Conservation (phyloP, 2,329 filamentous ascomycete genomes). For the Colletotrichum sidae region DNA sequence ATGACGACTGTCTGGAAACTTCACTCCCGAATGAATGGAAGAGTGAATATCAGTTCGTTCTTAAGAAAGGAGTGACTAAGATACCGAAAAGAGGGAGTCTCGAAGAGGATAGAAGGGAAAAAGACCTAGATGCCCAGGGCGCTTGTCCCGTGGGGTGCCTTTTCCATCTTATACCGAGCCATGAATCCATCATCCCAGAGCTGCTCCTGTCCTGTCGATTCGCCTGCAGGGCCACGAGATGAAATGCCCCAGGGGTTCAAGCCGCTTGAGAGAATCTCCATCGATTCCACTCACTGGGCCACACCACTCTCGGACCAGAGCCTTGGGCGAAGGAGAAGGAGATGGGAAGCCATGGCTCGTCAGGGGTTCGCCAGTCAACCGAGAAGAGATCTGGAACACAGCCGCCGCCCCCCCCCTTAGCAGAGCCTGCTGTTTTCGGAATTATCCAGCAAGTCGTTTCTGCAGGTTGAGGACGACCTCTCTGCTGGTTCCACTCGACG, state of each 20-base stretch:
- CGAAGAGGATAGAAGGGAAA: conserved; percentile 6
- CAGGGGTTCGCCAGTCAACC: background rate
- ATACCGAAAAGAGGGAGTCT: conserved; percentile 15
- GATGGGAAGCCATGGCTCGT: conserved; percentile 3
- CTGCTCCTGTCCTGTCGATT: conserved; percentile 26
- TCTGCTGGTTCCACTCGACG: too few relatives aligned
- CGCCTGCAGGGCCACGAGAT: conserved; percentile 14
- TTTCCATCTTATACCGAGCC: conserved; percentile 31
- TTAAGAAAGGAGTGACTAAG: conserved; percentile 33
- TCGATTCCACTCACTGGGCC: conserved; percentile 19
- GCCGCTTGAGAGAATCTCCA: conserved; percentile 14
- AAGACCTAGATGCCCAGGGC: conserved; percentile 20
- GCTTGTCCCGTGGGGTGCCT: conserved; percentile 20
- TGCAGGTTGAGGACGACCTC: background rate
- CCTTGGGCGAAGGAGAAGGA: conserved; percentile 1
- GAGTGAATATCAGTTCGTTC: conserved; percentile 5
- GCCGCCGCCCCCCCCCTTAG: conserved; percentile 16
- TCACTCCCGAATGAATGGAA: conserved; percentile 19
- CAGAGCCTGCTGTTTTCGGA: conserved; percentile 10
- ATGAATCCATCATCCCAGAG: conserved; percentile 11
- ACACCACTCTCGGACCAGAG: background rate
- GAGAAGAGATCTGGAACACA: conserved; percentile 25
- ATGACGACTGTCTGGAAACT: conserved; percentile 10
- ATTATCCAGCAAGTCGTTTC: conserved; percentile 3
- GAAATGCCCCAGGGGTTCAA: conserved; percentile 28